A percentile compares a stretch with the other conserved stretches of the same genome.
Conservation (phyloP, 2,329 filamentous ascomycete genomes). For the Ascochyta clinopodiicola region DNA sequence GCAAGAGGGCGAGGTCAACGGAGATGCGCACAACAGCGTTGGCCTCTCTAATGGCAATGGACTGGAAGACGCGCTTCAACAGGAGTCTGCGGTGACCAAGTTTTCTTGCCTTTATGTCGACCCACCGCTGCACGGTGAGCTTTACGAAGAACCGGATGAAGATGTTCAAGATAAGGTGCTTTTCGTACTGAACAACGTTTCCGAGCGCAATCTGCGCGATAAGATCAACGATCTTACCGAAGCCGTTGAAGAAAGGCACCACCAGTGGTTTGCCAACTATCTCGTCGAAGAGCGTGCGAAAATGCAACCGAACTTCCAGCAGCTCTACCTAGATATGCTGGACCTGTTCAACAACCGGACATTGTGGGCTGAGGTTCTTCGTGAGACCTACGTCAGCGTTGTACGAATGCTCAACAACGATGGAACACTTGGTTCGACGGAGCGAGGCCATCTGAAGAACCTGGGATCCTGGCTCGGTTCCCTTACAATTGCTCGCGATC, state of each 20-base stretch:
- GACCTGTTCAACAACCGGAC: slow-evolving; percentile 79
- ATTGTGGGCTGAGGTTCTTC: slow-evolving; percentile 86
- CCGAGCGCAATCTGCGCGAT: slow-evolving; percentile 81
- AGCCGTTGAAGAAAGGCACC: slow-evolving; percentile 78
- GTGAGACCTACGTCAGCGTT: slow-evolving; percentile 89
- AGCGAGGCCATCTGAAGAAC: slow-evolving; percentile 89
- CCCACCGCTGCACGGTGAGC: slow-evolving; percentile 65
- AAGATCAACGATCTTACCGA: slow-evolving; percentile 85
- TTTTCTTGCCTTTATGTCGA: slow-evolving; percentile 84
- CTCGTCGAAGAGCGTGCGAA: slow-evolving; percentile 96
- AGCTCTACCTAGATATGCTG: slow-evolving; percentile 88
- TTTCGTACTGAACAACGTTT: slow-evolving; percentile 96
- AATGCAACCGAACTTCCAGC: slow-evolving; percentile 95
- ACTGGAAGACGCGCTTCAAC: slow-evolving; percentile 64
- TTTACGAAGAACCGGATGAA: slow-evolving; percentile 82
- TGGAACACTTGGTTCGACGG: slow-evolving; percentile 81
- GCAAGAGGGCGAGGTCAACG: slow-evolving; percentile 65
- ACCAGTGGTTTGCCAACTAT: slow-evolving; percentile 96
- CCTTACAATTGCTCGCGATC: slow-evolving; percentile 88
- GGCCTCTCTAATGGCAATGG: slow-evolving; percentile 71
- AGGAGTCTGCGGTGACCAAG: slow-evolving; percentile 69
- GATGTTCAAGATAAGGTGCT: slow-evolving; percentile 91
- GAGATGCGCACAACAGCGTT: slow-evolving; percentile 54
- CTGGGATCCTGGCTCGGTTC: slow-evolving; percentile 93
- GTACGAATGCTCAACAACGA: slow-evolving; percentile 90